A percentile compares a stretch with the other conserved stretches of the same genome.
Evolutionary conservation across 345 rosid genomes (phyloP).

Genomic region (Angophora floribunda): DNA sequence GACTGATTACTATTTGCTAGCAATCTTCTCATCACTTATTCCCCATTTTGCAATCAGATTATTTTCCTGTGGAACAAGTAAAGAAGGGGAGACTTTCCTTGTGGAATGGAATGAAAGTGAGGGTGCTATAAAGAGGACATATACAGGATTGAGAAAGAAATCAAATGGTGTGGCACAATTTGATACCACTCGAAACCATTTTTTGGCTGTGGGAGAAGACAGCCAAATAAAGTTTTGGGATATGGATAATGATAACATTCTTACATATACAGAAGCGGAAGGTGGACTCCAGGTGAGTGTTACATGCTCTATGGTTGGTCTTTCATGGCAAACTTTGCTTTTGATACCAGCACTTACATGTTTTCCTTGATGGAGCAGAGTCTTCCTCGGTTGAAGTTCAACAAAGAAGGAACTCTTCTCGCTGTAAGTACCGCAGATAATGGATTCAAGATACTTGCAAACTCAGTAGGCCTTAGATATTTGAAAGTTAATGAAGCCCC

Average conservation of each 20-base stretch:
- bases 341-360: not conserved
- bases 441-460: conserved; percentile 90
- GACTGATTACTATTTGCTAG: not conserved
- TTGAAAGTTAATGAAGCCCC: conserved; percentile 49
- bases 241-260: conserved; percentile 55
- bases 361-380: conserved; percentile 26
- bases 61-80: conserved; percentile 90
- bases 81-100: conserved; percentile 73
- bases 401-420: conserved; percentile 82
- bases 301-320: not conserved
- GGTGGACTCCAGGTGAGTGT: conserved; percentile 83
- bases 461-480: conserved; percentile 54
- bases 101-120: conserved; percentile 98
- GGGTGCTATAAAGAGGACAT: conserved; percentile 77
- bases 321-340: not conserved
- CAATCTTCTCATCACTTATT: not conserved
- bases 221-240: conserved; percentile 89
- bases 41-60: conserved; percentile 24
- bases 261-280: conserved; percentile 60
- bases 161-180: conserved; percentile 60
- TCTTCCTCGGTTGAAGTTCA: conserved; percentile 73
- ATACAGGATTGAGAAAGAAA: conserved; percentile 61
- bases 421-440: conserved; percentile 82
- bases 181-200: conserved; percentile 79
- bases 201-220: conserved; percentile 90